These are phyloP conservation scores for Diaporthe vexans DNA, from an alignment of 2,329 filamentous ascomycete species.

Conservation along the genomic window DNA sequence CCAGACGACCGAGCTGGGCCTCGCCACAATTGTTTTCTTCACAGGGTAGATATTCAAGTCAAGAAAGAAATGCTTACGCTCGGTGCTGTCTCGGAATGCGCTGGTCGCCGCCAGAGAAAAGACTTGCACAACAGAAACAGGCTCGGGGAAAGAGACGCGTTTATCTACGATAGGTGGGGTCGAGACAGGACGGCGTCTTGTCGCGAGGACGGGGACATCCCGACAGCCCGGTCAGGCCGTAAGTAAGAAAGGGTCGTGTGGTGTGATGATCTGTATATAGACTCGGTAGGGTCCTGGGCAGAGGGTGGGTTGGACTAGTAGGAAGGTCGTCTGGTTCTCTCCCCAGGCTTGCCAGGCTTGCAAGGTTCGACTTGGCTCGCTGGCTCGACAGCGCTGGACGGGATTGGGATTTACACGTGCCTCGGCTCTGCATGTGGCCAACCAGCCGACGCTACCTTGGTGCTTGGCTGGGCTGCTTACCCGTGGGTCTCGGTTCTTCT, in stretches of 20 bases:
- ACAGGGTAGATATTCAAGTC: background rate
- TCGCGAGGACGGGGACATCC: constrained; percentile 23
- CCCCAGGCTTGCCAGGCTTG: background rate
- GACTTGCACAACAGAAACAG: constrained; percentile 5
- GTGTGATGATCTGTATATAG: constrained; percentile 25
- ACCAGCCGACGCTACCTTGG: constrained; percentile 11
- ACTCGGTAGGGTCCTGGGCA: constrained; percentile 28
- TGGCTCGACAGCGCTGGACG: background rate
- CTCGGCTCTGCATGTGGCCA: constrained; percentile 37
- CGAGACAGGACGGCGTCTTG: constrained; percentile 18
- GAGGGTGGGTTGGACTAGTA: constrained; percentile 1
- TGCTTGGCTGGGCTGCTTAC: background rate
- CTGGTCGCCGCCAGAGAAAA: constrained; percentile 13
- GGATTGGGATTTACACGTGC: constrained; percentile 34
- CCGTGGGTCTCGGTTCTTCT: no score
- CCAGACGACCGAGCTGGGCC: background rate
- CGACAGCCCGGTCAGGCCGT: constrained; percentile 21
- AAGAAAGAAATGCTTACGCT: constrained; percentile 19
- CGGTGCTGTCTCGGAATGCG: constrained; percentile 6
- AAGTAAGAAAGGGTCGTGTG: constrained; percentile 16
- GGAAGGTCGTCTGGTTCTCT: background rate
- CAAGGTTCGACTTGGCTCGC: constrained; percentile 4
- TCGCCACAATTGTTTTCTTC: background rate
- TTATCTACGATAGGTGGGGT: constrained; percentile 26
- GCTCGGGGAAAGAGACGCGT: constrained; percentile 28